Evolutionary conservation across 2,329 filamentous ascomycete species (phyloP).

Genomic region (Phoma sp.): DNA sequence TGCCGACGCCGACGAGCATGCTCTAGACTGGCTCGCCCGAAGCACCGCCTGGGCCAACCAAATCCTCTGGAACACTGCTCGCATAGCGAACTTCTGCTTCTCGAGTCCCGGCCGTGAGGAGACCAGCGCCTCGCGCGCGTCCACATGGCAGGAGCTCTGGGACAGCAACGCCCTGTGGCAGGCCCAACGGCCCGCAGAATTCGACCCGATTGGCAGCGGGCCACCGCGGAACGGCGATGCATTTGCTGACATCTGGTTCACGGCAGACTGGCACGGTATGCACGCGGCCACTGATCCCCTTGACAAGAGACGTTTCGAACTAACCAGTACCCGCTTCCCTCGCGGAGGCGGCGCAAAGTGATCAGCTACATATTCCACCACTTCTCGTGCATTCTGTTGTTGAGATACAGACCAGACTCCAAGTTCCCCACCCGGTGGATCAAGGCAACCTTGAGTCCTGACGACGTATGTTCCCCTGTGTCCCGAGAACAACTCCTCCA

Average conservation of each 20-base stretch:
- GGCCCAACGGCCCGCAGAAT: slow-evolving; percentile 26
- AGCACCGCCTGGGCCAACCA: slow-evolving; percentile 42
- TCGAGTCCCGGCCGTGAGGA: slow-evolving; percentile 18
- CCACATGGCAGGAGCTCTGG: slow-evolving; percentile 31
- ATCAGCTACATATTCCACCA: slow-evolving; percentile 35
- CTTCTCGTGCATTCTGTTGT: slow-evolving; percentile 37
- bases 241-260: slow-evolving; percentile 22
- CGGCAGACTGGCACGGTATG: slow-evolving; percentile 36
- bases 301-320: too few relatives aligned
- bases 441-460: neutral
- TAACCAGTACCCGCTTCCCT: neutral
- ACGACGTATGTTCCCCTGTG: neutral
- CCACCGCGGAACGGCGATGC: slow-evolving; percentile 4
- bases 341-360: slow-evolving; percentile 12
- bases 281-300: neutral
- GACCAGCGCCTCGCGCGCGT: neutral
- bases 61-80: slow-evolving; percentile 37
- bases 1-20: slow-evolving; percentile 20
- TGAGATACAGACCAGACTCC: slow-evolving; percentile 34
- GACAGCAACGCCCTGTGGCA: slow-evolving; percentile 30
- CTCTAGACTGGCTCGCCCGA: slow-evolving; percentile 27
- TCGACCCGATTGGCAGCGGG: slow-evolving; percentile 34
- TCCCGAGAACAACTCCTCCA: too few relatives aligned
- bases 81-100: slow-evolving; percentile 38
- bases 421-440: slow-evolving; percentile 33